These are phyloP conservation scores for Rehmannia glutinosa DNA, from an alignment of 257 asterid genomes.

Conservation along the genomic window DNA sequence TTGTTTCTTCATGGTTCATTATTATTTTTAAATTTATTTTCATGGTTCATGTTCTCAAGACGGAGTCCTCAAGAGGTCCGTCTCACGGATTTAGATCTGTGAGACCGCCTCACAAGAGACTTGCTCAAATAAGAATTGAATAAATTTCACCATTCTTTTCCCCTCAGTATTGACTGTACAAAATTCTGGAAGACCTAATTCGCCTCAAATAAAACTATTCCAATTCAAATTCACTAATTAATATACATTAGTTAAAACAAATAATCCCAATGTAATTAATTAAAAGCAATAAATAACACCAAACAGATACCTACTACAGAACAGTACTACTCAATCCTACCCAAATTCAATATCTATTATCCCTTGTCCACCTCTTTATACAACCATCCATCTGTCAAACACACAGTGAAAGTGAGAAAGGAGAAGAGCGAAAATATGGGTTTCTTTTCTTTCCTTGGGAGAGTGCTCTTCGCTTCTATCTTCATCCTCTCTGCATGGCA, in stretches of 20 bases:
- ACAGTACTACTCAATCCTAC: background rate
- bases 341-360: background rate
- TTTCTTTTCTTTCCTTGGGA: conserved; percentile 81
- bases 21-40: no score
- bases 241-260: background rate
- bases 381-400: background rate
- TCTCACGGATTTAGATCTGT: no score
- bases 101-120: no score
- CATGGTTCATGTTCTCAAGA: no score
- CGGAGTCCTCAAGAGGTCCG: no score
- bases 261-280: background rate
- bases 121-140: no score
- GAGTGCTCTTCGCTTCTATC: conserved; percentile 79
- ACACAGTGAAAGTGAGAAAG: conserved; percentile 10
- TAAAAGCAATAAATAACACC: conserved; percentile 6
- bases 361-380: background rate
- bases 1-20: no score
- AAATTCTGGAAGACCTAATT: background rate
- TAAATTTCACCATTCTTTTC: no score
- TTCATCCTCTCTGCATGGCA: conserved; percentile 98
- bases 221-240: background rate
- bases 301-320: conserved; percentile 7
- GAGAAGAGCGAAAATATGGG: conserved; percentile 49
- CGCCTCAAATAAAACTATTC: background rate
- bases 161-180: no score